Evolutionary conservation across 1,284 basidiomycete genomes (phyloP), one percentile per base, ranked within the genome.

Genomic region (Malassezia globosa): DNA sequence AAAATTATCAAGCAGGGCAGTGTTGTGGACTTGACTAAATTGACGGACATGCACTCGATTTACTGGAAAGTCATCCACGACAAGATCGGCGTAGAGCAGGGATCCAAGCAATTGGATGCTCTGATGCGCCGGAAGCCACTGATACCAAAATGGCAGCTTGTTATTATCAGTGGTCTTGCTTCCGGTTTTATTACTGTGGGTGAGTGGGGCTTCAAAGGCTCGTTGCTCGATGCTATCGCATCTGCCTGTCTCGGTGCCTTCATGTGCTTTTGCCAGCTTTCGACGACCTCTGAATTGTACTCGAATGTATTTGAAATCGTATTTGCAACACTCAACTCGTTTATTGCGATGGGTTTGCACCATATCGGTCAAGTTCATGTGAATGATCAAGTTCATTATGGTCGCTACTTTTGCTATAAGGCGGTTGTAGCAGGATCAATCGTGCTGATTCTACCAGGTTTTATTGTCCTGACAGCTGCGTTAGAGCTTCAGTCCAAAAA

Each of bases 21-120:
- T 21, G 61, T 53, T 1, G 57, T 69, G 18, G 65, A 69, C 42
- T 38, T 68, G 40, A 67, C 67, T 39, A 62, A 61, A 51, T 52
- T 69, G n/a, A 79, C 82, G 6, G 80, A 82, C 44, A 82, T 83
- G 33, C 84, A 88, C 69, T 72, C 76, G 49, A 73, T 88, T 35
- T 89, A 87, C 70, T 89, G 85, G 84, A 81, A 81, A 72, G 83
- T 90, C 56, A 87, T 89, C 29, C 85, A 89, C 66, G 87, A 92
- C 72, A 78, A 82, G 48, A 77, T 87, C 48, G 83, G 82, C 0
- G 87, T 89, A 24, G 81, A 82, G 13, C 82, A 84, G 36, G 88
- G 87, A 1, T 82, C 80, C 3, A 73, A 76, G 24, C 78, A 81
- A 52, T 77, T 92, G 11, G 85, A 89, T 65, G 69, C 75, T 37